phyloP scores from a whole-genome alignment of 139 green algal genomes.

The Helicosporidium sp. region DNA sequence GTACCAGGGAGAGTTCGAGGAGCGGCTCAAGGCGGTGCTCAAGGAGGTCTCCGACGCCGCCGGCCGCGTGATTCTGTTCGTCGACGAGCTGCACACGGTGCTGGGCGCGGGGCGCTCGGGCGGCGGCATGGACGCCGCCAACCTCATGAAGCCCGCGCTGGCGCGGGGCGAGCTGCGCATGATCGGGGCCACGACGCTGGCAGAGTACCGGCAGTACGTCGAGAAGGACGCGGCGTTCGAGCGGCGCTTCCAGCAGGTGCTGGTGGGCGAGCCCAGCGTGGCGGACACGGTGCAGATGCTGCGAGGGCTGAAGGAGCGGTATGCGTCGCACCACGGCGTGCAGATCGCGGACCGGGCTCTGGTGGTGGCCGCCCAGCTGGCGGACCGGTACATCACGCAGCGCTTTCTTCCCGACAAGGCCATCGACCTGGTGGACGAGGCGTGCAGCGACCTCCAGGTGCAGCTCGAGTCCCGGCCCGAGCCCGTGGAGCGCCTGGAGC shows the following conservation, averaged over 20 bases:
- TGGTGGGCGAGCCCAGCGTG: slow-evolving; percentile 66
- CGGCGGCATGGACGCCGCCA: slow-evolving; percentile 75
- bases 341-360: slow-evolving; percentile 51
- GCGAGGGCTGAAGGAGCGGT: slow-evolving; percentile 72
- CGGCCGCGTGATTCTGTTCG: slow-evolving; percentile 73
- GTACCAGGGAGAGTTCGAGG: slow-evolving; percentile 83
- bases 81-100: slow-evolving; percentile 80
- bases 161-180: slow-evolving; percentile 79
- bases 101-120: slow-evolving; percentile 49
- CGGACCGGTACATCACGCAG: slow-evolving; percentile 44
- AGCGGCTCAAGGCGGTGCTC: slow-evolving; percentile 72
- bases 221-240: slow-evolving; percentile 87
- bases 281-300: slow-evolving; percentile 83
- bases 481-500: slow-evolving; percentile 63
- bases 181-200: slow-evolving; percentile 82
- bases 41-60: slow-evolving; percentile 47
- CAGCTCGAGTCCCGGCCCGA: slow-evolving; percentile 55
- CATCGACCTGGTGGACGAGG: slow-evolving; percentile 70
- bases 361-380: slow-evolving; percentile 45
- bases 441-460: slow-evolving; percentile 43
- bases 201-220: slow-evolving; percentile 78
- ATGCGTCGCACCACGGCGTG: slow-evolving; percentile 58
- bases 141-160: slow-evolving; percentile 93
- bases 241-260: slow-evolving; percentile 67
- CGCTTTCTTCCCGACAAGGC: slow-evolving; percentile 70